A percentile compares a stretch with the other conserved stretches of the same genome.
phyloP scores from a whole-genome alignment of 1,284 basidiomycete genomes.

The Clitocybe nebularis region DNA sequence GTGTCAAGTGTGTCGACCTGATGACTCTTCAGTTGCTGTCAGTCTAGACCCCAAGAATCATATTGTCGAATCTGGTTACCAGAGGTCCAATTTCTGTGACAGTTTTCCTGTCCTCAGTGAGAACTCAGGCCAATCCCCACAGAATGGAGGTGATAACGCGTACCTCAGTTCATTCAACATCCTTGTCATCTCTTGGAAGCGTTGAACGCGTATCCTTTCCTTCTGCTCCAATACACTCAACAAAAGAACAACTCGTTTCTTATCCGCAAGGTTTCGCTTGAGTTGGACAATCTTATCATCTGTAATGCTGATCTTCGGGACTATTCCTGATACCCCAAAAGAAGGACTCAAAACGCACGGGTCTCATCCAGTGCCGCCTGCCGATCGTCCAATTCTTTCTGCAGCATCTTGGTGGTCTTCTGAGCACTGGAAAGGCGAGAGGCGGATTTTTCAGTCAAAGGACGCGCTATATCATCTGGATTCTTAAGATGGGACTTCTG shows the following conservation, averaged over 20 bases:
- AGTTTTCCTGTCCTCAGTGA: background rate
- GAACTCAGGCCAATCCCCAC: background rate
- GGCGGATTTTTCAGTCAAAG: conserved; percentile 14
- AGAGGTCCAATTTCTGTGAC: background rate
- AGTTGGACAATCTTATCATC: conserved; percentile 8
- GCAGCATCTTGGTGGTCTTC: conserved; percentile 12
- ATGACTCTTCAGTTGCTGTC: no score
- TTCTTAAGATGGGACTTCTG: conserved; percentile 15
- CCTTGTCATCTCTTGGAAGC: conserved; percentile 21
- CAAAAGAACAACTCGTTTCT: conserved; percentile 19
- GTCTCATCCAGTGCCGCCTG: conserved; percentile 10
- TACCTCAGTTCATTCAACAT: conserved; percentile 19
- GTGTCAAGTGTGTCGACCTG: no score
- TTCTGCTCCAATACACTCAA: conserved; percentile 23
- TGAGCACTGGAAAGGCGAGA: conserved; percentile 12
- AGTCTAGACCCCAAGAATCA: no score
- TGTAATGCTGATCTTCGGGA: no score
- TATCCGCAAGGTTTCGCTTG: conserved; percentile 14
- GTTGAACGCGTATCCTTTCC: conserved; percentile 21
- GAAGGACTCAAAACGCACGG: no score
- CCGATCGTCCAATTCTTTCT: conserved; percentile 12
- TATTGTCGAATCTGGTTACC: background rate
- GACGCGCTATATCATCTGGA: conserved; percentile 15
- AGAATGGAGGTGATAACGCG: conserved; percentile 1
- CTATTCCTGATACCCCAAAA: no score